Base-by-base conservation (phyloP, 768 basidiomycete genomes). In the Leccinum subtestaceum region DNA sequence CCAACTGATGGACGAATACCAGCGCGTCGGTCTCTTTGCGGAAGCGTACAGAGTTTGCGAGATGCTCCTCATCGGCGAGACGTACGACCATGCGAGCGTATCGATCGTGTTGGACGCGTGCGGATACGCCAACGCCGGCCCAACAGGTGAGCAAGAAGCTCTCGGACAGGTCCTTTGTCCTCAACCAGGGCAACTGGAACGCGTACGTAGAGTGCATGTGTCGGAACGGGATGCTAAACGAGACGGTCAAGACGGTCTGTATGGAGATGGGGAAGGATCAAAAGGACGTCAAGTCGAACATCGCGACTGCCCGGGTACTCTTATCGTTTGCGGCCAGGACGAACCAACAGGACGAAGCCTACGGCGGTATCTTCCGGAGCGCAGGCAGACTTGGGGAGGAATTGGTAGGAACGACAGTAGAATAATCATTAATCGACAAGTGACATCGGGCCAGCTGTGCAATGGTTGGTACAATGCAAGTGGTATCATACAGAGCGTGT, bases 151-250 rank as follows among this genome's bases (percentile, higher is more conserved):
- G 23, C 23, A 23, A 23, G 23, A 23, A 23, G 23, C 23, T 23
- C 23, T 23, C 23, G 23, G 23, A 23, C 2, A 23, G 23, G 2
- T 23, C 23, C 23, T 23, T 23, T 23, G 23, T 23, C 23, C 23
- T 23, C 23, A 23, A 23, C 2, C 23, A 23, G 23, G 23, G 23
- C 23, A 23, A 23, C 23, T 31, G 23, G 90, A 85, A 90, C 58
- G 80, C 85, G 0, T 92, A 86, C 78, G 70, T 97, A 21, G 94
- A 97, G 72, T 92, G 89, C 67, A 80, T 96, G n/a, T 91, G 90
- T 66, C 81, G 93, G 23, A 69, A 84, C 50, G 81, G 84, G 9
- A 77, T 78, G 65, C 64, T 92, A 36, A 81, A 85, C 21, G 87
- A 90, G 23, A 94, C 92, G 1, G 69, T 85, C 46, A 80, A 81